Evolutionary conservation across 441 rosid species (phyloP).

Genomic region (Mallotus japonicus): DNA sequence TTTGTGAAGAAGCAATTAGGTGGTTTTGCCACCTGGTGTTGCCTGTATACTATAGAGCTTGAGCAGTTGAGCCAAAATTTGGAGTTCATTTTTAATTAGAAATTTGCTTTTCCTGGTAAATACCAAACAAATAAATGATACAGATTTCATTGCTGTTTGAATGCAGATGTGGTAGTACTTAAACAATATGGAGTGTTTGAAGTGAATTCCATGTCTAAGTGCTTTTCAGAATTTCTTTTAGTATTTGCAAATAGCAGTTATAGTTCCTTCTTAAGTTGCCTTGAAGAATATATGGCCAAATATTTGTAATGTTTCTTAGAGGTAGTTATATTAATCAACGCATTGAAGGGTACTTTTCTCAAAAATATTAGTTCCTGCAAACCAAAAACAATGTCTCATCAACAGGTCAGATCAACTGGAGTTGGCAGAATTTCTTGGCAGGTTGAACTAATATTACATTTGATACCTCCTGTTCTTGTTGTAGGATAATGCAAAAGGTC

Average conservation of each 20-base stretch:
- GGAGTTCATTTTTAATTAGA: neutral
- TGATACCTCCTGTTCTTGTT: neutral
- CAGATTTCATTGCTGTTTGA: neutral
- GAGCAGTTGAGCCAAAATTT: neutral
- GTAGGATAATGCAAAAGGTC: slow-evolving; percentile 32
- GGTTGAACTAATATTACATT: neutral
- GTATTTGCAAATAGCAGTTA: neutral
- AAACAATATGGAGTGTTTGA: too few species aligned
- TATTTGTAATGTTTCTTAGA: too few species aligned
- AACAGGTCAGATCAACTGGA: neutral
- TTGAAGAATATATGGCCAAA: neutral
- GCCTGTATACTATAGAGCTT: neutral
- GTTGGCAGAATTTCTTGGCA: too few species aligned
- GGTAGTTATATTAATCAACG: neutral
- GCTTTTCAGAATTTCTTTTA: neutral
- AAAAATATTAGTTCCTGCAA: neutral
- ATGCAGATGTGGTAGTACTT: neutral
- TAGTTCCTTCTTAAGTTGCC: neutral
- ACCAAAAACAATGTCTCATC: too few species aligned
- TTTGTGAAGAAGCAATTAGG: neutral
- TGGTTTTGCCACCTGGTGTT: neutral
- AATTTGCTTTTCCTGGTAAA: neutral
- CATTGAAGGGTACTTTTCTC: neutral
- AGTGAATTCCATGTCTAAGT: neutral
- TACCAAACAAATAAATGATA: neutral